Evolutionary conservation across 2,329 filamentous ascomycete species (phyloP).

Genomic region (Trichoderma atrobrunneum): DNA sequence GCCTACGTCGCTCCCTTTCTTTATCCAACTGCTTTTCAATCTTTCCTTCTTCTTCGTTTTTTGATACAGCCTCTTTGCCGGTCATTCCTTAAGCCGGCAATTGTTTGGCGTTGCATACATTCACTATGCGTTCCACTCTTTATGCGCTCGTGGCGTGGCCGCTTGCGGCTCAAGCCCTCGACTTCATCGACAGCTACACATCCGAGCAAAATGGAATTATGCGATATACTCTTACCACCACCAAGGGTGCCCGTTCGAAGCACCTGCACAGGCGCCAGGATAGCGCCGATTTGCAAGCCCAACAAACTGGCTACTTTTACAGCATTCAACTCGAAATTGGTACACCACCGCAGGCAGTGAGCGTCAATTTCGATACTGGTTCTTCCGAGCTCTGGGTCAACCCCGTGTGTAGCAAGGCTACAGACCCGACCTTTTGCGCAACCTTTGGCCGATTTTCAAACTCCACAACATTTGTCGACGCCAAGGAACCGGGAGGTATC

Average conservation of each 20-base stretch:
- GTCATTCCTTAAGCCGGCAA: conserved; percentile 20
- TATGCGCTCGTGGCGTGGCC: conserved; percentile 31
- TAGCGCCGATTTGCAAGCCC: conserved; percentile 26
- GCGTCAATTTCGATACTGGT: conserved; percentile 42
- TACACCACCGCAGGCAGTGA: conserved; percentile 38
- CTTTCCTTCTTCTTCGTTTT: neutral
- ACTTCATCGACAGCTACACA: conserved; percentile 25
- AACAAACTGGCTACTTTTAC: conserved; percentile 37
- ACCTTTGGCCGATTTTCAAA: conserved; percentile 31
- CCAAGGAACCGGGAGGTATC: conserved; percentile 27
- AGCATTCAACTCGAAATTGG: conserved; percentile 39
- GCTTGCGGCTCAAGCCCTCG: conserved; percentile 26
- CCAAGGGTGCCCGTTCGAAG: conserved; percentile 30
- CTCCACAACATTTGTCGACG: conserved; percentile 31
- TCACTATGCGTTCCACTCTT: conserved; percentile 32
- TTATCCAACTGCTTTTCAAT: conserved; percentile 13
- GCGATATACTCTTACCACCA: conserved; percentile 31
- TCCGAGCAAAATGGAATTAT: conserved; percentile 29
- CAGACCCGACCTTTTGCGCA: conserved; percentile 29
- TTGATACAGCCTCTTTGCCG: conserved; percentile 10
- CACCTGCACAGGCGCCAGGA: conserved; percentile 31
- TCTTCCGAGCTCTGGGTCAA: conserved; percentile 44
- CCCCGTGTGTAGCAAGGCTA: conserved; percentile 36
- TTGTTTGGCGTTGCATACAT: conserved; percentile 10
- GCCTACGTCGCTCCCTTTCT: conserved; percentile 18